phyloP scores from a whole-genome alignment of 805 yeast species.

The Myxozyma udenii region DNA sequence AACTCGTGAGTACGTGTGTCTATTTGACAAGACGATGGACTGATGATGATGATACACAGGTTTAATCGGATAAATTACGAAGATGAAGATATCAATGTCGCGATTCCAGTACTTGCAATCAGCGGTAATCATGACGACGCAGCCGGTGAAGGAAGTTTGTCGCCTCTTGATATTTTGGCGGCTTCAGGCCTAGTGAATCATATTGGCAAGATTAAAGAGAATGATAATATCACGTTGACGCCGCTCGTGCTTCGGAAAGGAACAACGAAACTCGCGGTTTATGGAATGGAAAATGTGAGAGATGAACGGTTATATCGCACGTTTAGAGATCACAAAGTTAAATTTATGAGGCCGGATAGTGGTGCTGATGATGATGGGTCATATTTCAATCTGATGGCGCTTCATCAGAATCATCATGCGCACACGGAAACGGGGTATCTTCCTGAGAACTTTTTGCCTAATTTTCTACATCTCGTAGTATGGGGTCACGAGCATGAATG shows the following conservation, averaged over 20 bases:
- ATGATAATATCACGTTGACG: slow-evolving; percentile 66
- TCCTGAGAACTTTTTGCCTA: slow-evolving; percentile 81
- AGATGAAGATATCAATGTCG: slow-evolving; percentile 84
- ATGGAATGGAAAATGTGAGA: slow-evolving; percentile 82
- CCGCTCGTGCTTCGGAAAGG: slow-evolving; percentile 87
- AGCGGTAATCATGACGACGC: slow-evolving; percentile 97
- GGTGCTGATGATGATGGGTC: slow-evolving; percentile 45
- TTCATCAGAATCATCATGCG: slow-evolving; percentile 83
- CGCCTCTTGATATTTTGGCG: slow-evolving; percentile 81
- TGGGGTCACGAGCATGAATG: slow-evolving; percentile 99
- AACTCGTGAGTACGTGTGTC: slow-evolving; percentile 38
- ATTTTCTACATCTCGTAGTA: slow-evolving; percentile 72
- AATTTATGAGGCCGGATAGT: slow-evolving; percentile 62
- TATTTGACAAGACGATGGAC: background rate
- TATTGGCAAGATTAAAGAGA: slow-evolving; percentile 76
- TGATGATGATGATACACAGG: slow-evolving; percentile 31
- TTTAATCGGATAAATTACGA: slow-evolving; percentile 77
- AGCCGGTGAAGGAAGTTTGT: slow-evolving; percentile 65
- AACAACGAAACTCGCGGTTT: slow-evolving; percentile 71
- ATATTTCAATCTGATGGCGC: slow-evolving; percentile 82
- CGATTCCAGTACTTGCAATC: slow-evolving; percentile 87
- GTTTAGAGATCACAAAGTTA: slow-evolving; percentile 75
- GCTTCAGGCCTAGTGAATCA: slow-evolving; percentile 83
- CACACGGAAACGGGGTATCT: slow-evolving; percentile 77
- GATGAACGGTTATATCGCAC: slow-evolving; percentile 85